Evolutionary conservation across 352 stramenopile genomes (phyloP).

Genomic region (Globisporangium cystogenes): DNA sequence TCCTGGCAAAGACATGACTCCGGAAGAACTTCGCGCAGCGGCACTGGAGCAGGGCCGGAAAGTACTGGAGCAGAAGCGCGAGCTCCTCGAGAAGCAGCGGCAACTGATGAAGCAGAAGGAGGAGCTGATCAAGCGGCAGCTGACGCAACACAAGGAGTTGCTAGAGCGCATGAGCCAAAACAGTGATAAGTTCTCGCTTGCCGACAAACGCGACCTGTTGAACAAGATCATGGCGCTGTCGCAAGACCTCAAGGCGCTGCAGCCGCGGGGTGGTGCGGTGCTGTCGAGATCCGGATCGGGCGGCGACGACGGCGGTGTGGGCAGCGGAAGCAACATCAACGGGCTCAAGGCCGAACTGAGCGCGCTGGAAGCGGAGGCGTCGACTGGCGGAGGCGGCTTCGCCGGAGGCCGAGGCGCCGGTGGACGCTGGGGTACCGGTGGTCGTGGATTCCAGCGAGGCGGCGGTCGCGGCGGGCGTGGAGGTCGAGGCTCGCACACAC

Average conservation of each 20-base stretch:
- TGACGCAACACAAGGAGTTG: constrained; percentile 78
- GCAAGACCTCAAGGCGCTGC: constrained; percentile 58
- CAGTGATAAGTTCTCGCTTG: constrained; percentile 54
- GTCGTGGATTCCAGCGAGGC: constrained; percentile 39
- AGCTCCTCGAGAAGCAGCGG: constrained; percentile 80
- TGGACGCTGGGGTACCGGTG: constrained; percentile 24
- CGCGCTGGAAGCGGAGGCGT: constrained; percentile 53
- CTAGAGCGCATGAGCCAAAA: constrained; percentile 80
- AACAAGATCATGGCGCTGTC: constrained; percentile 83
- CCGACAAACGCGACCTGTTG: constrained; percentile 71
- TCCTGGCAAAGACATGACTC: constrained; percentile 58
- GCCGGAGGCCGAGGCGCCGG: constrained; percentile 23
- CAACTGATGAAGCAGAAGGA: constrained; percentile 83
- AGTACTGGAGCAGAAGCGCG: constrained; percentile 83
- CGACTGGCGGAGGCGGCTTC: constrained; percentile 12
- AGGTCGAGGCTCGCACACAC: constrained; percentile 46
- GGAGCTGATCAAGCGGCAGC: constrained; percentile 70
- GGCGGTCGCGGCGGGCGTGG: constrained; percentile 41
- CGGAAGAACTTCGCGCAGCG: constrained; percentile 64
- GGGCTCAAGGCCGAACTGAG: constrained; percentile 64
- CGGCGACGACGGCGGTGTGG: constrained; percentile 10
- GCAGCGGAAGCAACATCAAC: constrained; percentile 25
- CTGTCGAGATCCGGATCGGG: constrained; percentile 1
- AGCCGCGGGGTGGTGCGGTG: constrained; percentile 13
- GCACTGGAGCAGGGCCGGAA: constrained; percentile 76